A percentile compares a stretch with the other conserved stretches of the same genome.
These are phyloP conservation scores for Punica granatum DNA, from an alignment of 345 rosid species.

Conservation along the genomic window DNA sequence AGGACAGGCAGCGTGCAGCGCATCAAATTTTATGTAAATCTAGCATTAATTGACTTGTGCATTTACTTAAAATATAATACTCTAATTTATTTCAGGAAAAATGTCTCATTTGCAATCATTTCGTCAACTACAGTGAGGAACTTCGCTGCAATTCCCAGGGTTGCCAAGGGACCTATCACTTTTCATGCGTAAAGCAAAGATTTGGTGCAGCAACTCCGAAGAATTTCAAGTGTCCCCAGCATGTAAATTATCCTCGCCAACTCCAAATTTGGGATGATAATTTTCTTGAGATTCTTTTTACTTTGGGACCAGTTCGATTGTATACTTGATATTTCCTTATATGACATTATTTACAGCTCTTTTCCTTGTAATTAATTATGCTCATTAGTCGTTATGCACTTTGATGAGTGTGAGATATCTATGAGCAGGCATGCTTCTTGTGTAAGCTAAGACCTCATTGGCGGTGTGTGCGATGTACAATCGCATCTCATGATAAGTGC, in stretches of 20 bases:
- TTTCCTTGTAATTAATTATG: background rate
- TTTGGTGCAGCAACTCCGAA: conserved; percentile 26
- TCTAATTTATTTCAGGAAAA: conserved; percentile 39
- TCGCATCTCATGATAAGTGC: conserved; percentile 73
- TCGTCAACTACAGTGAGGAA: conserved; percentile 57
- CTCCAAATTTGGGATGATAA: background rate
- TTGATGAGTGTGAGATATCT: background rate
- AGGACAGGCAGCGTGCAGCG: background rate
- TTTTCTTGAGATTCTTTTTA: background rate
- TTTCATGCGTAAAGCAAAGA: conserved; percentile 38
- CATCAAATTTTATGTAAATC: background rate
- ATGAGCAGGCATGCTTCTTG: conserved; percentile 60
- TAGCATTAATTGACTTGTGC: background rate
- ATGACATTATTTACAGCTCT: background rate
- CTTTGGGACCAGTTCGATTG: background rate
- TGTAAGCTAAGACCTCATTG: conserved; percentile 62
- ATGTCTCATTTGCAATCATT: conserved; percentile 51
- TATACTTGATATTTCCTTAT: background rate
- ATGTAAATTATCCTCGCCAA: conserved; percentile 33
- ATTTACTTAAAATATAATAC: background rate
- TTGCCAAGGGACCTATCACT: conserved; percentile 63
- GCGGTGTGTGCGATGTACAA: conserved; percentile 57
- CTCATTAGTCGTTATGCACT: background rate
- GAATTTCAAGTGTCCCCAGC: conserved; percentile 85
- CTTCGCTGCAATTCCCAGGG: conserved; percentile 51